Percentiles rank a stretch among this genome's conserved stretches.
Conservation (phyloP, 176 grass and related monocot species). For the Aegilops sharonensis region DNA sequence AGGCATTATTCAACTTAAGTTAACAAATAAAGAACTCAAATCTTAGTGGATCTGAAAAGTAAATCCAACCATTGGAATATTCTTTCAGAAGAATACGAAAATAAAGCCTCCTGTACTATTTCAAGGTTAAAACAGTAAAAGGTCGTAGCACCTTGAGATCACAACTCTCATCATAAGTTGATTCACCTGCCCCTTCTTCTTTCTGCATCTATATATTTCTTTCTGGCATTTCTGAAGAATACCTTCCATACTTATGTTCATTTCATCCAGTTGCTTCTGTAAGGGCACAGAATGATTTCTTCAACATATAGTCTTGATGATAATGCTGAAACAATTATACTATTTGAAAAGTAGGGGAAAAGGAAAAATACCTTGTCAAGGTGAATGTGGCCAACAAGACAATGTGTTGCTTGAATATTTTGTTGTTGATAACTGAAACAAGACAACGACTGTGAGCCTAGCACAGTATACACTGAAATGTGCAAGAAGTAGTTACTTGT, state of each 20-base stretch:
- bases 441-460: constrained; percentile 9
- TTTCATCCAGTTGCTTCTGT: constrained; percentile 50
- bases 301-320: not conserved
- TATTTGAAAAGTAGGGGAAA: constrained; percentile 14
- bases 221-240: constrained; percentile 59
- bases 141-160: constrained; percentile 33
- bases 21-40: not conserved
- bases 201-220: constrained; percentile 29
- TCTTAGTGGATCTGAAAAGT: not conserved
- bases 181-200: constrained; percentile 43
- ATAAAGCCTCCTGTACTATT: not conserved
- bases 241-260: constrained; percentile 34
- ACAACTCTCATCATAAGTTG: constrained; percentile 39
- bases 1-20: not conserved
- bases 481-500: not conserved
- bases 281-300: constrained; percentile 3
- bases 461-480: constrained; percentile 11
- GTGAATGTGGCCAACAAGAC: constrained; percentile 68
- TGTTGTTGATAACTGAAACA: constrained; percentile 53
- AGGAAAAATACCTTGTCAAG: constrained; percentile 46
- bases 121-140: not conserved
- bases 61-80: not conserved
- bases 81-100: not conserved
- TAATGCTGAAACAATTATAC: constrained; percentile 1
- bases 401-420: constrained; percentile 36